A percentile compares a stretch with the other conserved stretches of the same genome.
Evolutionary conservation across 768 basidiomycete genomes (phyloP).

Genomic region (Russula emetica): DNA sequence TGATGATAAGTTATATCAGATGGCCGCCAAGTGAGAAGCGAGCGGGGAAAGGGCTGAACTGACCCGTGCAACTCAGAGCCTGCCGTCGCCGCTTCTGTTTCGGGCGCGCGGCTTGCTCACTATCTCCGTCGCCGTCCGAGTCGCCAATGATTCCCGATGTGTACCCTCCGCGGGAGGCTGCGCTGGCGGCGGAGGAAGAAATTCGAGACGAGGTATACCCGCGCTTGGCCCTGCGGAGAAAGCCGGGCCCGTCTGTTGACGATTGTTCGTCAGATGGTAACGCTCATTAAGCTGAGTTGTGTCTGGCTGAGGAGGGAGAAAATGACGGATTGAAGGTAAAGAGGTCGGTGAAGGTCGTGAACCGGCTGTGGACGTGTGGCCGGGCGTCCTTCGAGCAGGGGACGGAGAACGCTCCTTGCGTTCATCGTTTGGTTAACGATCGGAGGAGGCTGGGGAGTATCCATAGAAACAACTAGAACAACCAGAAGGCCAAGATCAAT

Average conservation of each 20-base stretch:
- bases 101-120: constrained; percentile 50
- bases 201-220: constrained; percentile 26
- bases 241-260: constrained; percentile 12
- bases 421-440: constrained; percentile 22
- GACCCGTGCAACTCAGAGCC: constrained; percentile 82
- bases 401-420: constrained; percentile 28
- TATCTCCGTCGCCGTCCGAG: constrained; percentile 44
- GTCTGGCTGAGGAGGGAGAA: constrained; percentile 25
- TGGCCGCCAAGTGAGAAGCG: constrained; percentile 30
- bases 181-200: constrained; percentile 20
- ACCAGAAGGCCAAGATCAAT: constrained; percentile 12
- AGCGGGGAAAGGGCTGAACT: constrained; percentile 32
- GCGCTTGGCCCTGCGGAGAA: constrained; percentile 24
- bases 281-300: constrained; percentile 19
- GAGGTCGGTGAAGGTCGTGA: constrained; percentile 27
- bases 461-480: constrained; percentile 21
- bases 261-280: constrained; percentile 20
- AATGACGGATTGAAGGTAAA: constrained; percentile 28
- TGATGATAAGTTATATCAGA: constrained; percentile 28
- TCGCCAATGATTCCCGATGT: constrained; percentile 48
- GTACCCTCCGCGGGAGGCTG: constrained; percentile 20
- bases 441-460: constrained; percentile 23
- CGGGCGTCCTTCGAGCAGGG: constrained; percentile 16
- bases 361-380: constrained; percentile 7
- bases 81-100: constrained; percentile 83